Evolutionary conservation across 2,329 filamentous ascomycete species (phyloP).

Genomic region (Talaromyces sp.): DNA sequence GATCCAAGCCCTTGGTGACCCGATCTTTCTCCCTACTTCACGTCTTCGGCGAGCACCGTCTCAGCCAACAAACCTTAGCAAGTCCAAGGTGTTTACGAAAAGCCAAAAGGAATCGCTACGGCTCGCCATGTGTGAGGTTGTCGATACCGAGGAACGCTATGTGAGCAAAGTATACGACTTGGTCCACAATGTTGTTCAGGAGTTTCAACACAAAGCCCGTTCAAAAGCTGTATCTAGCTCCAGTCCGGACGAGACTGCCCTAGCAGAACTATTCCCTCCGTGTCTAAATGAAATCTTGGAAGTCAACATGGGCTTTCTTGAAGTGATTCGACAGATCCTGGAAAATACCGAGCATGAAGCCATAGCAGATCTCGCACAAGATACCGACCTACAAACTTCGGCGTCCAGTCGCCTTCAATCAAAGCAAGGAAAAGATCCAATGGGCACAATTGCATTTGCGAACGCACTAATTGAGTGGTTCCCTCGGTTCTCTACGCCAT

Average conservation of each 20-base stretch:
- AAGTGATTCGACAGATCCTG: slow-evolving; percentile 68
- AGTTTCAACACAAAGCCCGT: slow-evolving; percentile 68
- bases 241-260: slow-evolving; percentile 65
- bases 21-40: slow-evolving; percentile 80
- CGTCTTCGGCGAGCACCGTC: slow-evolving; percentile 80
- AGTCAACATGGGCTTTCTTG: slow-evolving; percentile 74
- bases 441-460: slow-evolving; percentile 71
- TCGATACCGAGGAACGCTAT: slow-evolving; percentile 92
- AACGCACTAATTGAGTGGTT: slow-evolving; percentile 86
- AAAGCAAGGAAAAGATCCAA: slow-evolving; percentile 58
- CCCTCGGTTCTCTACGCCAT: slow-evolving; percentile 82
- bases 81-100: slow-evolving; percentile 69
- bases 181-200: slow-evolving; percentile 71
- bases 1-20: slow-evolving; percentile 73
- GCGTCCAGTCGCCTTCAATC: slow-evolving; percentile 41
- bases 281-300: slow-evolving; percentile 75
- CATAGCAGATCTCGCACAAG: slow-evolving; percentile 64
- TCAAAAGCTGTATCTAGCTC: slow-evolving; percentile 54
- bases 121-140: slow-evolving; percentile 81
- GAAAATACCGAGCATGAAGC: slow-evolving; percentile 80
- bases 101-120: slow-evolving; percentile 79
- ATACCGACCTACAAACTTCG: slow-evolving; percentile 44
- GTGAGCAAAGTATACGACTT: slow-evolving; percentile 81
- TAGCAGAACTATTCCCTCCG: slow-evolving; percentile 72
- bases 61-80: slow-evolving; percentile 72